Conservation (phyloP, 176 grass and related monocot genomes). For the Pontederia paniculata region DNA sequence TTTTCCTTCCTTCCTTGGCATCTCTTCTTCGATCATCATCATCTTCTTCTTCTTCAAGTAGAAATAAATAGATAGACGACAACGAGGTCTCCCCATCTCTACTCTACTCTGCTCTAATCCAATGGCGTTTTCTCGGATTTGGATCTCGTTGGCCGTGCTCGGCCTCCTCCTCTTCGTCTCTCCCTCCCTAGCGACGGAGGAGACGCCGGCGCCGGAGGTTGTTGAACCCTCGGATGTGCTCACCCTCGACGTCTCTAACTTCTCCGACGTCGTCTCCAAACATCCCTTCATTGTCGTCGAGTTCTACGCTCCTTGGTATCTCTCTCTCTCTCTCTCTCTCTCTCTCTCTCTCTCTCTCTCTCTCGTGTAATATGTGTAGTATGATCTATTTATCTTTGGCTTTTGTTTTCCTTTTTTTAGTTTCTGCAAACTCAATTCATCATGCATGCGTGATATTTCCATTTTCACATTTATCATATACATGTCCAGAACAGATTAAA, state of each 20-base stretch:
- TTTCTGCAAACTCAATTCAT: no score
- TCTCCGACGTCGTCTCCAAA: conserved; percentile 52
- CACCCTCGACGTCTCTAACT: conserved; percentile 42
- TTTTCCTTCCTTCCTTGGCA: no score
- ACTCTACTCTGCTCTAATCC: background rate
- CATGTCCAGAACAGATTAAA: no score
- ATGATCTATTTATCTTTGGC: no score
- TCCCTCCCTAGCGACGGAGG: background rate
- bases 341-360: background rate
- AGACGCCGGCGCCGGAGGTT: background rate
- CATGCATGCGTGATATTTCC: no score
- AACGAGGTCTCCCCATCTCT: no score
- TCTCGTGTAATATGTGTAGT: background rate
- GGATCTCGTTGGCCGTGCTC: conserved; percentile 24
- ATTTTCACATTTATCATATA: no score
- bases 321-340: background rate
- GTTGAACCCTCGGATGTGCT: conserved; percentile 32
- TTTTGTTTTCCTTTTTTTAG: no score
- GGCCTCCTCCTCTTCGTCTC: conserved; percentile 21
- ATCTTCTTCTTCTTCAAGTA: no score
- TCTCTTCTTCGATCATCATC: no score
- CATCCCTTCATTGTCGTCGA: conserved; percentile 68
- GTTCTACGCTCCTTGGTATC: conserved; percentile 83
- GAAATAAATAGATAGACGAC: no score
- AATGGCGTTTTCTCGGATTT: conserved; percentile 44